These are phyloP conservation scores for Coniosporium apollinis DNA, from an alignment of 495 filamentous ascomycete genomes.

Conservation along the genomic window DNA sequence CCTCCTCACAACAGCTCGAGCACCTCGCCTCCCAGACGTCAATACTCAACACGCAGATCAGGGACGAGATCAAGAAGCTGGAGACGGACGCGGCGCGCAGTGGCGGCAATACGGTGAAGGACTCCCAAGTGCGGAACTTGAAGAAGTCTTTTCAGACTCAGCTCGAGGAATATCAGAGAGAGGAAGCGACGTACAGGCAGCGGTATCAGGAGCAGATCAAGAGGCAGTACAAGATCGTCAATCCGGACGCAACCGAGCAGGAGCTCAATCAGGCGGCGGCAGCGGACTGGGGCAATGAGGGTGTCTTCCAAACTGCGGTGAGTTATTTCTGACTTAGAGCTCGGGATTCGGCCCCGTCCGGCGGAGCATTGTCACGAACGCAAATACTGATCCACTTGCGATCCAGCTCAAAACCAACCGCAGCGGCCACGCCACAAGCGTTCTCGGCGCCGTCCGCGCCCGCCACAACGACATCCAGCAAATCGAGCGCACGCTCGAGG, in stretches of 20 bases:
- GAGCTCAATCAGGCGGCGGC: slow-evolving; percentile 47
- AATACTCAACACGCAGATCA: slow-evolving; percentile 44
- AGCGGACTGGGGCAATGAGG: slow-evolving; percentile 54
- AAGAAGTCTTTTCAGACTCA: slow-evolving; percentile 47
- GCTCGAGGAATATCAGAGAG: slow-evolving; percentile 43
- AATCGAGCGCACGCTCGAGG: slow-evolving; percentile 49
- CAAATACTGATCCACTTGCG: slow-evolving; percentile 1
- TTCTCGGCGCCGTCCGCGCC: slow-evolving; percentile 55
- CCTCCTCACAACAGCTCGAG: slow-evolving; percentile 35
- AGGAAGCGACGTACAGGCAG: slow-evolving; percentile 46
- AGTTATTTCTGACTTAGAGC: slow-evolving; percentile 15
- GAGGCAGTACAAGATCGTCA: slow-evolving; percentile 60
- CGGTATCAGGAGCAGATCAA: slow-evolving; percentile 54
- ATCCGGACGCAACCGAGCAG: slow-evolving; percentile 48
- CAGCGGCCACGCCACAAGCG: slow-evolving; percentile 41
- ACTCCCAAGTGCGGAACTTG: slow-evolving; percentile 42
- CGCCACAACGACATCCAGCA: slow-evolving; percentile 59
- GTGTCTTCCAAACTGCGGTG: slow-evolving; percentile 62
- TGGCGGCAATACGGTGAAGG: slow-evolving; percentile 37
- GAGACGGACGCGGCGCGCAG: slow-evolving; percentile 45
- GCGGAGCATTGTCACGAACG: not conserved
- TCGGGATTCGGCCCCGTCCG: no score
- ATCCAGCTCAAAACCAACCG: slow-evolving; percentile 51
- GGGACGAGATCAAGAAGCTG: slow-evolving; percentile 49
- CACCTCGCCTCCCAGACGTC: slow-evolving; percentile 46